These are phyloP conservation scores for Aspergillus coremiiformis DNA, from an alignment of 495 filamentous ascomycete species.

Conservation along the genomic window DNA sequence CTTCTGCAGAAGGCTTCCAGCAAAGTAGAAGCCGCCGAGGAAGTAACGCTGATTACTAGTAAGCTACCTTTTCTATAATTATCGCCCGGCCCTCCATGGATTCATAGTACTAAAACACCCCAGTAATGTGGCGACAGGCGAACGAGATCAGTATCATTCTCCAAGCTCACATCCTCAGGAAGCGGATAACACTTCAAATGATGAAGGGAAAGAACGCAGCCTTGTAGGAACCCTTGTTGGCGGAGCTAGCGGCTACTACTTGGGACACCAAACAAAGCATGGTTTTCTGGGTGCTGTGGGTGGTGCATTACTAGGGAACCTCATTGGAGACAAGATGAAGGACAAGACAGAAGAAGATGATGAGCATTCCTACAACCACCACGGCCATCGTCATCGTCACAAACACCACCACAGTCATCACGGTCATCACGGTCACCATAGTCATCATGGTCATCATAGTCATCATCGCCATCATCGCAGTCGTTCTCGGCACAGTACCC, in stretches of 20 bases:
- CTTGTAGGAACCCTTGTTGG: constrained; percentile 37
- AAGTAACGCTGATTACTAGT: constrained; percentile 23
- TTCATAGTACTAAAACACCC: neutral
- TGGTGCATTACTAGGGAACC: constrained; percentile 43
- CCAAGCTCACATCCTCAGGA: neutral
- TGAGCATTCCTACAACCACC: constrained; percentile 14
- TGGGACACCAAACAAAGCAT: constrained; percentile 42
- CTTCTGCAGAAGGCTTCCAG: neutral
- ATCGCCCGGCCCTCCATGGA: neutral
- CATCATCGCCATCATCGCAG: constrained; percentile 18
- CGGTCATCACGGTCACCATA: constrained; percentile 15
- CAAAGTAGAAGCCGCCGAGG: constrained; percentile 1
- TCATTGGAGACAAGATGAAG: constrained; percentile 32
- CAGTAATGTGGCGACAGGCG: neutral
- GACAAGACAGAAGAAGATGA: neutral
- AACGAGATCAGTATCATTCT: neutral
- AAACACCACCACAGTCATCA: constrained; percentile 10
- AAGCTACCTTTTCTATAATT: neutral
- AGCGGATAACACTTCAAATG: neutral
- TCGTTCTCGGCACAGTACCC: constrained; percentile 18
- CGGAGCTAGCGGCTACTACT: constrained; percentile 40
- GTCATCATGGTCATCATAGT: constrained; percentile 7
- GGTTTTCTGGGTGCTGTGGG: constrained; percentile 43
- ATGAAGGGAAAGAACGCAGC: constrained; percentile 26
- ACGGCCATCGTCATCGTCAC: constrained; percentile 10